These are phyloP conservation scores for Suillus spraguei DNA, from an alignment of 768 basidiomycete genomes.

Conservation along the genomic window DNA sequence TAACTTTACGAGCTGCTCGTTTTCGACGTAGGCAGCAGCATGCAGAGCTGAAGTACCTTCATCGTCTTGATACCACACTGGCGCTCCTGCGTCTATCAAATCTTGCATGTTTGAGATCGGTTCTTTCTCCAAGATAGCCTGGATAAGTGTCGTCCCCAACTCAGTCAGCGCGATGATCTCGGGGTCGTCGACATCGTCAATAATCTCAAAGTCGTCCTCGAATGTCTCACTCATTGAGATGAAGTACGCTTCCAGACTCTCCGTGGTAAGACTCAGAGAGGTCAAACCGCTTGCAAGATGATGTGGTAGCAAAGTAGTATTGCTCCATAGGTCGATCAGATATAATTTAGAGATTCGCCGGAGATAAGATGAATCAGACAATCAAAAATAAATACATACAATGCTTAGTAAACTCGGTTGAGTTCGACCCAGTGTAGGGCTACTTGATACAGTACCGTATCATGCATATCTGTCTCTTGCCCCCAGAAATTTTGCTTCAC, in stretches of 20 bases:
- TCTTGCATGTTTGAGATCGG: conserved; percentile 46
- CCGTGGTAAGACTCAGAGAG: neutral
- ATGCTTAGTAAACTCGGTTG: neutral
- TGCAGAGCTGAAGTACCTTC: conserved; percentile 86
- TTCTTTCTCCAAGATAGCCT: conserved; percentile 54
- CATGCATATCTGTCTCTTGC: neutral
- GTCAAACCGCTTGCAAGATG: neutral
- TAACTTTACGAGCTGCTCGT: conserved; percentile 59
- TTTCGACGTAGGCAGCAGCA: conserved; percentile 78
- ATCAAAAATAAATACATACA: neutral
- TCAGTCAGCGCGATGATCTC: conserved; percentile 48
- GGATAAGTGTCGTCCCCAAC: conserved; percentile 62
- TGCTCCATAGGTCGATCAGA: conserved; percentile 1
- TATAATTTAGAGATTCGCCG: neutral
- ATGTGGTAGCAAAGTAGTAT: neutral
- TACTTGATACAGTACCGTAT: too few relatives aligned
- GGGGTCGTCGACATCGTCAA: conserved; percentile 32
- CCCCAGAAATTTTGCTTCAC: neutral
- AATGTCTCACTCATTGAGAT: conserved; percentile 6
- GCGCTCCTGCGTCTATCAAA: conserved; percentile 68
- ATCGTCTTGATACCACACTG: conserved; percentile 88
- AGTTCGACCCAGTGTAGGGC: too few relatives aligned
- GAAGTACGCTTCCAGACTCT: neutral
- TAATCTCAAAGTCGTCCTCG: conserved; percentile 16
- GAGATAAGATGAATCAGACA: conserved; percentile 2